Evolutionary conservation across 2,329 filamentous ascomycete genomes (phyloP).

Genomic region (Arachnomyces sp.): DNA sequence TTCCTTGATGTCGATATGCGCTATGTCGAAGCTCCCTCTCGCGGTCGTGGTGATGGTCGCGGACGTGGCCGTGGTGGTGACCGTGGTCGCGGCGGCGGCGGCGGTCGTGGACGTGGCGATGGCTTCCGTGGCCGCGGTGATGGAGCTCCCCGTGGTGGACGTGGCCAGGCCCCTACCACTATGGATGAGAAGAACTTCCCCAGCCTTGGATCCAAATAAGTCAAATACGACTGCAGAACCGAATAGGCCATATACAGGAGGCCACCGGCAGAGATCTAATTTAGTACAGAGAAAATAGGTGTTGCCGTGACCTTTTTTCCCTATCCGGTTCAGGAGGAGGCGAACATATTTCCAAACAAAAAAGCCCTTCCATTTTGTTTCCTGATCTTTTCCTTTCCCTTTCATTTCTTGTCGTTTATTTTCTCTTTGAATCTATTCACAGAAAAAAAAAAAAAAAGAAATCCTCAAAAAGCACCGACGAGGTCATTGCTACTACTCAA

Average conservation of each 20-base stretch:
- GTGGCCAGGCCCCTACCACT: constrained; percentile 24
- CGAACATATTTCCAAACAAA: no score
- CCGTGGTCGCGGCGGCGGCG: constrained; percentile 41
- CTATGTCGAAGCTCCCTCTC: constrained; percentile 61
- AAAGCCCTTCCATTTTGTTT: neutral
- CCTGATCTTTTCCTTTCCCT: neutral
- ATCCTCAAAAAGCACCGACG: neutral
- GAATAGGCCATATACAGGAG: neutral
- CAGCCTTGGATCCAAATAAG: constrained; percentile 36
- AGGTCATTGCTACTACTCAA: neutral
- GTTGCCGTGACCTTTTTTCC: no score
- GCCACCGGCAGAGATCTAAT: no score
- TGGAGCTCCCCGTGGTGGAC: constrained; percentile 37
- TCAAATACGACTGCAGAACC: neutral
- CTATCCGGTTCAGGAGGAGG: no score
- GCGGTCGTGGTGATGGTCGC: constrained; percentile 40
- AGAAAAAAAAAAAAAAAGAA: constrained; percentile 2
- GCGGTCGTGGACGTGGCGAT: constrained; percentile 24
- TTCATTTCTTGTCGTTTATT: neutral
- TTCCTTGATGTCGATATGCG: constrained; percentile 81
- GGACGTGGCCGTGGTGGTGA: constrained; percentile 47
- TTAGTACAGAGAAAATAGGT: no score
- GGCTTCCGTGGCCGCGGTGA: constrained; percentile 27
- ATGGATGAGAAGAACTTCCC: constrained; percentile 43
- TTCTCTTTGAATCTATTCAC: neutral